These are phyloP conservation scores for Sphaerobolus stellatus DNA, from an alignment of 1,284 basidiomycete species.

Conservation along the genomic window DNA sequence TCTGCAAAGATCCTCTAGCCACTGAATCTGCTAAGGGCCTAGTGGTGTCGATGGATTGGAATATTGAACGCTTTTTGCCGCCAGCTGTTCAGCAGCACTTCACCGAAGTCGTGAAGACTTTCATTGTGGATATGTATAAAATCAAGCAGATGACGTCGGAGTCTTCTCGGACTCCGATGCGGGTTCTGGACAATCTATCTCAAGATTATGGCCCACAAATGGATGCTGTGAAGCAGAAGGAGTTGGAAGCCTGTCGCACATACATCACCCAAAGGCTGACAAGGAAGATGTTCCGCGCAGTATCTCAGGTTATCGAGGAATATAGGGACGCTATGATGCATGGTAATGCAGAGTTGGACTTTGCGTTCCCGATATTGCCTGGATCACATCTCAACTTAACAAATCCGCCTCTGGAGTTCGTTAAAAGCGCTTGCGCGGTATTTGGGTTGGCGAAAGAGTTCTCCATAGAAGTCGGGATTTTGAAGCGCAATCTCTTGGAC, in stretches of 20 bases:
- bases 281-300: constrained; percentile 73
- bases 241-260: constrained; percentile 65
- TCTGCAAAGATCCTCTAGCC: constrained; percentile 76
- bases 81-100: constrained; percentile 82
- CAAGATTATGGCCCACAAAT: constrained; percentile 60
- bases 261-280: constrained; percentile 84
- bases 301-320: constrained; percentile 67
- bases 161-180: constrained; percentile 68
- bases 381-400: constrained; percentile 77
- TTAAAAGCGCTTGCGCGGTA: constrained; percentile 86
- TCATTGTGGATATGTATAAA: constrained; percentile 83
- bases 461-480: constrained; percentile 81
- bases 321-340: constrained; percentile 62
- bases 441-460: constrained; percentile 78
- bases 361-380: constrained; percentile 84
- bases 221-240: constrained; percentile 69
- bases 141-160: constrained; percentile 69
- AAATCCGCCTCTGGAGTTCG: constrained; percentile 85
- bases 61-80: constrained; percentile 90
- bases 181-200: constrained; percentile 66
- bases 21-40: constrained; percentile 66
- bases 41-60: constrained; percentile 90
- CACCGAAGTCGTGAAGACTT: constrained; percentile 71
- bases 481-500: constrained; percentile 90
- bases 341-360: constrained; percentile 47